Evolutionary conservation across 305 asterid genomes (phyloP), one percentile per base, ranked within the genome.

Genomic region (Solanum hybrid): DNA sequence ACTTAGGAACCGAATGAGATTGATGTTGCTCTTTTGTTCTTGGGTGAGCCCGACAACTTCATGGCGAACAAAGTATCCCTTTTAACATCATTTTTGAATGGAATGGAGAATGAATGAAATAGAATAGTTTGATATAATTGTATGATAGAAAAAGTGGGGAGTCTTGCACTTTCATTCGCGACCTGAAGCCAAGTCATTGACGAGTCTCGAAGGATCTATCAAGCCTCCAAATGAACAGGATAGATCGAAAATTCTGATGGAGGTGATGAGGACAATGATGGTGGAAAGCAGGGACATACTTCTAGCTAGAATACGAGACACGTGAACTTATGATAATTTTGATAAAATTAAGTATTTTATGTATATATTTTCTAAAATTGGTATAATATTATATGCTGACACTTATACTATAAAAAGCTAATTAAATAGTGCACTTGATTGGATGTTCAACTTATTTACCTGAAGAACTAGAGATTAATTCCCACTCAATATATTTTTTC

Each of bases 41-140:
- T 0, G n/a, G 66, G n/a, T 51, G 66, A 15, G 4, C n/a, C n/a
- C 66, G n/a, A 0, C n/a, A 17, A 51, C 66, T 0, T 51, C n/a
- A 51, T 15, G 66, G n/a, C 10, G 1, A 60, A 60, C 71, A 60
- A 60, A 60, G 71, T 60, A 7, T 56, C 24, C 69, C 24, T 56
- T 56, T 17, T 7, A 7, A 56, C 24, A 56, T 56, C n/a, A 0
- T 17, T 56, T 56, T 56, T 17, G 0, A 7, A 17, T 17, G 10
- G 0, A 56, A 56, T 56, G 69, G 10, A 56, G 24, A 17, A 56
- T 17, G 69, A 56, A 56, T 56, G 10, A 56, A 56, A 17, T 7
- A 6, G 4, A 56, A 56, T 56, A 56, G 69, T 56, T 56, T 56
- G 69, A 56, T 0, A 17, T 4, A 56, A 56, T 17, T 0, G 24